Evolutionary conservation across 257 asterid genomes (phyloP), one percentile per base, ranked within the genome.

Genomic region (Solanum sparsipilum): DNA sequence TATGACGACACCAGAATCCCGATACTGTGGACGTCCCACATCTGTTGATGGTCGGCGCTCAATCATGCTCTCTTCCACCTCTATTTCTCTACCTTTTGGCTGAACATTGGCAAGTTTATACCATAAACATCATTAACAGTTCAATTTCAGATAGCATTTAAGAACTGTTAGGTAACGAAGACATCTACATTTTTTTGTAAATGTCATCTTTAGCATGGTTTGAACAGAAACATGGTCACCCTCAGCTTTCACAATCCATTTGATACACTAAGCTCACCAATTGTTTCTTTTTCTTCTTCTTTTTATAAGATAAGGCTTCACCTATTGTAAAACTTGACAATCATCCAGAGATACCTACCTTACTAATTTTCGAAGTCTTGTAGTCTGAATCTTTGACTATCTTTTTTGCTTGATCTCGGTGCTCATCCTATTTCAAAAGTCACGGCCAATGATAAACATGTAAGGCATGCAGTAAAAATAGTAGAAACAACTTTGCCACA

Each of bases 71-170:
- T 89, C 87, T 87, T 90, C 86, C 74, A 91, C 93, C 84, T 71
- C 87, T 60, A 89, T 89, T 58, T 88, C 72, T 88, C 89, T 71
- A 31, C 93, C 94, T 89, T 36, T 90, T 76, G 86, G 88, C 94
- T 91, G 92, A 89, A 87, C 87, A 84, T 86, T 23, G 25, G 38
- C 31, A 18, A 31, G 38, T 2, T 3, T 65, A 73, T 12, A 48
- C 44, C 36, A 60, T 32, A 25, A 52, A 3, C 25, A 86, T 44
- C 44, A 76, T 32, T 27, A 56, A 29, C 27, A 82, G 70, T 48
- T 48, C 86, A 82, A 48, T 82, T 82, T 82, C 70, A 82, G 70
- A 48, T 29, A 48, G 36, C 85, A 82, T 31, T 82, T 44, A 44
- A 48, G 27, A 48, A 48, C 41, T 5, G 41, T 60, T 82, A 29